Base-by-base conservation (phyloP, 306 rosid genomes). In the Amphicarpaea edgeworthii region DNA sequence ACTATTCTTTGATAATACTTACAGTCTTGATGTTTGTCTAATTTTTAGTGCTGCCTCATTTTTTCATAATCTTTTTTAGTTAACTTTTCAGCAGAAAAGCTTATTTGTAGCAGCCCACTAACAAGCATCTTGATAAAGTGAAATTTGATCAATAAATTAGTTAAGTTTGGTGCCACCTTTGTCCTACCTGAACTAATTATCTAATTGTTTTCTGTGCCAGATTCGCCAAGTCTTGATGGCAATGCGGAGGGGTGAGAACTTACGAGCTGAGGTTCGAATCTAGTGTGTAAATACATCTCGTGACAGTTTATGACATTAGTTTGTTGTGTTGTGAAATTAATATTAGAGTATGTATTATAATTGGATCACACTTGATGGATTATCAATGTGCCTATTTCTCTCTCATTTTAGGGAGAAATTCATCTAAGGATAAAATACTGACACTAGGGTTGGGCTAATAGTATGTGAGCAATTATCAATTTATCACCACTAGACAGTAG, bases 141-240 rank as follows among this genome's bases (percentile, higher is more conserved):
- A 68, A 57, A 57, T 37, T 58, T 76, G 53, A 70, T 49, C 5
- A 28, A 47, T 8, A 55, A 57, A 61, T 45, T 17, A 60, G 66
- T 61, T 82, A 34, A 55, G 47, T 82, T 76, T 72, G 55, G 80
- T 77, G 58, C 21, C 26, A 42, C 64, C 46, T 19, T 50, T 12
- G 49, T 73, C 32, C n/a, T 46, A 50, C 53, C 20, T 32, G 58
- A 77, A 60, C 78, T 79, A 73, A 86, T 63, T 49, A 12, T 78
- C 57, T 38, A 24, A 45, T 77, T 71, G 23, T 77, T 63, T 41
- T 51, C 32, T 86, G 74, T 86, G 71, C 76, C 96, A 93, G 98
- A 90, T 93, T 85, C 96, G 98, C 73, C 94, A 93, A 88, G 96
- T 93, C 87, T 82, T 90, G 90, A 84, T 76, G 82, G 91, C 93